phyloP scores from a whole-genome alignment of 2,329 filamentous ascomycete species.

The Aspergillus sp. region DNA sequence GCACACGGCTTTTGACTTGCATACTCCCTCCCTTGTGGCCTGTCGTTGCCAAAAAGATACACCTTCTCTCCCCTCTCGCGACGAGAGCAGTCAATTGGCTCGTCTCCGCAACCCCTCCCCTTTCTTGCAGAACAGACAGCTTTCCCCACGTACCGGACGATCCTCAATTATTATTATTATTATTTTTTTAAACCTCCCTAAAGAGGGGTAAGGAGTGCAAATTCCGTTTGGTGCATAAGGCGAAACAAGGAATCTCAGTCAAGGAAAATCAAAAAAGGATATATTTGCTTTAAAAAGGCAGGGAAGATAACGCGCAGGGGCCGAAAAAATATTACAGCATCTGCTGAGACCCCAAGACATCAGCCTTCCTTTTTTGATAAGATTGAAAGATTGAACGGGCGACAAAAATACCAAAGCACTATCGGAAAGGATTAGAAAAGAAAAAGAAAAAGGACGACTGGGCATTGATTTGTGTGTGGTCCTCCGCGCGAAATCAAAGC shows the following conservation, averaged over 20 bases:
- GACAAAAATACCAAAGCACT: too few relatives aligned
- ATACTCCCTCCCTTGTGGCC: slow-evolving; percentile 4
- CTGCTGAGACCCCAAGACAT: too few relatives aligned
- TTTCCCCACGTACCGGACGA: slow-evolving; percentile 31
- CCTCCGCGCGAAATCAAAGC: slow-evolving; percentile 5
- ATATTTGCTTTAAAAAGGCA: slow-evolving; percentile 12
- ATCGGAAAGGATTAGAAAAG: neutral
- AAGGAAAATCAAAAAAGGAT: slow-evolving; percentile 10
- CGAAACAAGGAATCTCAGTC: neutral
- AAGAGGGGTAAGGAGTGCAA: slow-evolving; percentile 20
- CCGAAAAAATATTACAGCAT: neutral
- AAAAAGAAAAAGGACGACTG: neutral
- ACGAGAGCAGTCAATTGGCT: slow-evolving; percentile 24
- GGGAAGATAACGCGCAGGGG: neutral
- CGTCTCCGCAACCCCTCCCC: slow-evolving; percentile 20
- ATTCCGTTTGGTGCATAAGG: slow-evolving; percentile 8
- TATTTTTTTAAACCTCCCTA: neutral
- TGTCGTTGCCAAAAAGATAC: neutral
- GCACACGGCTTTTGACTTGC: slow-evolving; percentile 20
- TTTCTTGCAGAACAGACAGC: slow-evolving; percentile 24
- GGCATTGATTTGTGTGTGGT: neutral
- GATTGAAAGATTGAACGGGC: too few relatives aligned
- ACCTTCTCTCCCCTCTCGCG: slow-evolving; percentile 6
- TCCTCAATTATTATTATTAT: slow-evolving; percentile 12
- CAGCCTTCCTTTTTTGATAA: too few relatives aligned